Conservation (phyloP, 305 asterid species). For the Coffea humblotiana region DNA sequence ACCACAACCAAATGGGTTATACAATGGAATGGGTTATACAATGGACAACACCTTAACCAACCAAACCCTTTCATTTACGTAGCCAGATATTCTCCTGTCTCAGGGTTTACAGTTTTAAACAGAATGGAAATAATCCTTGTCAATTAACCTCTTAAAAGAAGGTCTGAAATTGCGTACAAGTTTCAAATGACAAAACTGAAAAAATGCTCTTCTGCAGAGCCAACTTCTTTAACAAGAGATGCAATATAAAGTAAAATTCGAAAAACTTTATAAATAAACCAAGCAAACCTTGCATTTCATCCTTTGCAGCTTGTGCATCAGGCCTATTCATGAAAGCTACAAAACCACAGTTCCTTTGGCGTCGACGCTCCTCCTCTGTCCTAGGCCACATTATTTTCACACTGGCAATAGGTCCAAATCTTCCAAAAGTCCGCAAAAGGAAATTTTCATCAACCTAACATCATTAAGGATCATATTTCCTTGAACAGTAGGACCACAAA, state of each 20-base stretch:
- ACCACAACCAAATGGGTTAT: background rate
- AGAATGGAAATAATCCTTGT: background rate
- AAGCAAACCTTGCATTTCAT: constrained; percentile 84
- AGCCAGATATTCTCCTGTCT: background rate
- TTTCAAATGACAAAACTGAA: background rate
- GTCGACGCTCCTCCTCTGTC: constrained; percentile 84
- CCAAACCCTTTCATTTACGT: background rate
- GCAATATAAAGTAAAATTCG: background rate
- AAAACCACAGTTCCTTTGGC: constrained; percentile 93
- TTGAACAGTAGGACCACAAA: background rate
- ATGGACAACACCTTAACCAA: background rate
- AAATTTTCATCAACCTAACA: constrained; percentile 88
- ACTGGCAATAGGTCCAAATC: constrained; percentile 98
- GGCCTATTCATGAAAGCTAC: constrained; percentile 92
- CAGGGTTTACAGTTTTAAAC: background rate
- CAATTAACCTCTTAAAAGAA: background rate
- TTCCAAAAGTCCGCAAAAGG: constrained; percentile 91
- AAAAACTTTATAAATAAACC: constrained; percentile 13
- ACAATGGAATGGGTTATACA: background rate
- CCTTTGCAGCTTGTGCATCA: constrained; percentile 92
- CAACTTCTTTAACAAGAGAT: background rate
- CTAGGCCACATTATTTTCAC: constrained; percentile 99
- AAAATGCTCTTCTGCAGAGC: background rate
- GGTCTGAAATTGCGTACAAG: background rate
- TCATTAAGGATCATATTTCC: constrained; percentile 6